A percentile compares a stretch with the other conserved stretches of the same genome.
Evolutionary conservation across 2,329 filamentous ascomycete species (phyloP).

Genomic region (Tolypocladium ophioglossoides): DNA sequence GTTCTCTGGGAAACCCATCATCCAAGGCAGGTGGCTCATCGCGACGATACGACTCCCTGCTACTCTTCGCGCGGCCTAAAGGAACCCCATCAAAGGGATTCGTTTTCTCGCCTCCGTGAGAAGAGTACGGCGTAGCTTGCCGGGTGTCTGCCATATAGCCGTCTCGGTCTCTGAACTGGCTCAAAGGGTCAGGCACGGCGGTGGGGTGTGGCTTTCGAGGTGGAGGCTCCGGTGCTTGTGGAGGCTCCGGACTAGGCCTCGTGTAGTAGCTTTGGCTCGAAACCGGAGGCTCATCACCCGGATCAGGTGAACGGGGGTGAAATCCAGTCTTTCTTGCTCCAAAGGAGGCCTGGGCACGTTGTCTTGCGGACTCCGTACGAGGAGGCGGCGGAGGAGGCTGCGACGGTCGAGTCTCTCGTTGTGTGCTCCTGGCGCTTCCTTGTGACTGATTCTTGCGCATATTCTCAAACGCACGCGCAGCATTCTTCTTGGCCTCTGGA

Average conservation of each 20-base stretch:
- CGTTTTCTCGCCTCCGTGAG: conserved; percentile 46
- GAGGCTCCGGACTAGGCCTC: conserved; percentile 16
- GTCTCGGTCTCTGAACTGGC: conserved; percentile 31
- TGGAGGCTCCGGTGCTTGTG: conserved; percentile 6
- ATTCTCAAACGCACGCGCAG: conserved; percentile 30
- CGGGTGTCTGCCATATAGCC: conserved; percentile 31
- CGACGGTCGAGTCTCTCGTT: conserved; percentile 15
- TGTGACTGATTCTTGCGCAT: conserved; percentile 28
- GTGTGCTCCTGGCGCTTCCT: conserved; percentile 13
- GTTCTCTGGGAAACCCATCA: conserved; percentile 9
- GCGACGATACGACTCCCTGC: conserved; percentile 23
- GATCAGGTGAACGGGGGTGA: conserved; percentile 34
- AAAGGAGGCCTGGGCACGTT: conserved; percentile 45
- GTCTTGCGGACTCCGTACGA: conserved; percentile 39
- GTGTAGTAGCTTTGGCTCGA: conserved; percentile 38
- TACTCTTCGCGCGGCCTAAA: conserved; percentile 35
- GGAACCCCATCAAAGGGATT: conserved; percentile 41
- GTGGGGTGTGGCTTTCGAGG: conserved; percentile 4
- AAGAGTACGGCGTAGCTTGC: conserved; percentile 47
- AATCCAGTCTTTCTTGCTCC: conserved; percentile 39
- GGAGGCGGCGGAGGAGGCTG: conserved; percentile 18
- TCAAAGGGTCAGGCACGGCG: conserved; percentile 35
- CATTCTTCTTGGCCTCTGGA: conserved; percentile 28
- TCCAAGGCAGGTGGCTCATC: conserved; percentile 13
- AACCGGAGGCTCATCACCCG: conserved; percentile 42